Base-by-base conservation (phyloP, 768 basidiomycete genomes). In the Suillus fuscotomentosus region DNA sequence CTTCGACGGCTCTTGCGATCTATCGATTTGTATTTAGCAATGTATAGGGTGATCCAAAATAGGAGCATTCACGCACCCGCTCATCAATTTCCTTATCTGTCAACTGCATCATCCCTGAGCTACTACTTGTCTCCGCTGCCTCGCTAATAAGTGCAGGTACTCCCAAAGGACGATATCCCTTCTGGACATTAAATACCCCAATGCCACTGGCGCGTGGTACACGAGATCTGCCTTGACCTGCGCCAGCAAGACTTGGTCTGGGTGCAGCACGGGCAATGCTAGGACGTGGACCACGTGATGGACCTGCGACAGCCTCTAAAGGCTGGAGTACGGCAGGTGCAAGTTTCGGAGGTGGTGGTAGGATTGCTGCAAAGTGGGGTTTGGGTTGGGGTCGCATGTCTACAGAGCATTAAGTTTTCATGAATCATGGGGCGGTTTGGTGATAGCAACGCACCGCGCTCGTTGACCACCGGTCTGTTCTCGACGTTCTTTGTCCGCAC, bases 401-500 rank as follows among this genome's bases (percentile, higher is more conserved):
- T 89, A 64, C 27, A 24, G 9, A 61, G 14, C 17, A 20, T 59
- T 59, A 27, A 20, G n/a, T 34, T 38, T 6, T 36, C 15, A n/a
- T 24, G 38, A 36, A 60, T 22, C 9, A 63, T 38, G 10, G 7
- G 59, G 42, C 13, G 22, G 5, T 42, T 59, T 15, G 41, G 57
- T 20, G 27, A 56, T 54, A 60, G 38, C 14, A 45, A 74, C 81
- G 15, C 70, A 88, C 92, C 91, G 66, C 86, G 87, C 69, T 93
- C 90, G 67, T 93, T 91, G 34, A 93, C 81, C 27, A 88, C 85
- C 2, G 89, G 88, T 65, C 87, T 88, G 71, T 94, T 95, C 79
- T 94, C 92, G 3, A 95, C 79, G 68, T 94, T 90, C 82, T 93
- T 93, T 22, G 94, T 92, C 45, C 91, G 84, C 43, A 88, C 87